These are phyloP conservation scores for Pharus latifolius DNA, from an alignment of 176 grass and related monocot species.

Conservation along the genomic window DNA sequence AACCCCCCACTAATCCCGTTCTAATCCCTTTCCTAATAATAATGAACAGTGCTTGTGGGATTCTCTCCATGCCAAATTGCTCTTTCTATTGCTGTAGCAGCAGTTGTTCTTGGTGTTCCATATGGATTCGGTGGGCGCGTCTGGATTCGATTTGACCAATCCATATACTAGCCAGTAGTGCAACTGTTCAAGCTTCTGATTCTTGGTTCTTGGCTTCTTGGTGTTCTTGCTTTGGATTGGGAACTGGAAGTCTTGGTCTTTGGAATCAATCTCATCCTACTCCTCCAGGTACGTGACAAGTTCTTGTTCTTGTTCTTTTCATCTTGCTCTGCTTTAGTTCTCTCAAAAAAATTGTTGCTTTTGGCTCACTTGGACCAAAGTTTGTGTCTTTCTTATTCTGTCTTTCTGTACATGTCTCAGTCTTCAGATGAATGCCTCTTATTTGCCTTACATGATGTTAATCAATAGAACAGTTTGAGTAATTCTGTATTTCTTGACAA, in stretches of 20 bases:
- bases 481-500: neutral
- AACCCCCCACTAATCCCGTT: conserved; percentile 19
- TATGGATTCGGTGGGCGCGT: neutral
- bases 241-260: neutral
- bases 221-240: neutral
- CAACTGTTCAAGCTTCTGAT: neutral
- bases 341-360: neutral
- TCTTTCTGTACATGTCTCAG: neutral
- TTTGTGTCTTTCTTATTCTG: conserved; percentile 24
- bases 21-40: neutral
- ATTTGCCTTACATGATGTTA: neutral
- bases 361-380: neutral
- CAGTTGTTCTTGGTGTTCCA: neutral
- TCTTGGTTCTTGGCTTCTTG: neutral
- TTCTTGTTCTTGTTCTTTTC: neutral
- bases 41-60: conserved; percentile 18
- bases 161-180: neutral
- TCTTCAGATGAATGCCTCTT: neutral
- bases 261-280: too few relatives aligned
- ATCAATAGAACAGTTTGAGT: neutral
- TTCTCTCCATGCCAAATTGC: neutral
- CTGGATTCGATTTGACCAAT: conserved; percentile 10
- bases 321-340: neutral
- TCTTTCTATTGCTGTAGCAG: neutral
- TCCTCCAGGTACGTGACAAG: neutral